Evolutionary conservation across 148 eudicot genomes (phyloP), one percentile per base, ranked within the genome.

Genomic region (Pouteria glomerata): DNA sequence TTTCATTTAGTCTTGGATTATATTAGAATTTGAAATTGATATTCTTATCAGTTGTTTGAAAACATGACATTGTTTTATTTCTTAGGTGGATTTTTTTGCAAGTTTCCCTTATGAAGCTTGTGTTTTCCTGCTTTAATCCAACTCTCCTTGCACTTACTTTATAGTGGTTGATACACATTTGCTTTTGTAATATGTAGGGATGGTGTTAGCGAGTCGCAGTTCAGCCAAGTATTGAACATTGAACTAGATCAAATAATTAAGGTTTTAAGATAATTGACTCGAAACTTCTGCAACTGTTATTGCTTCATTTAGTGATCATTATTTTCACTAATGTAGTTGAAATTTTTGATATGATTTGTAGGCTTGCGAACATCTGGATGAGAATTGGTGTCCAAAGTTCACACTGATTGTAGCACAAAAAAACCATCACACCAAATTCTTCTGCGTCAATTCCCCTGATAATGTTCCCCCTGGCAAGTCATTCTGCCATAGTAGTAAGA

Each of bases 371-470:
- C 82, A 86, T 67, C 78, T 86, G 1, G 93, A 89, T 70, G 88
- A 84, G 68, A 86, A 82, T 39, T 89, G 93, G 93, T 74, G 77
- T 5, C 93, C 90, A 0, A 86, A 89, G 76, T 86, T 89, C 66
- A 45, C 69, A 13, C 85, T 86, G 0, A 82, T 89, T 50, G 72
- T 89, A 13, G 90, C 93, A 11, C 88, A 88, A 73, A 88, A 85
- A 35, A 86, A 81, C 37, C 93, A 88, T 68, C 93, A 88, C 76
- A 89, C 90, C 0, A 89, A 89, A 72, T 89, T 89, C 67, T 89
- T 89, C 70, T 85, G 75, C 71, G 64, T 70, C 14, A 74, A 75
- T 35, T 65, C 79, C 31, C 84, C 81, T 0, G 85, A 81, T 2
- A 89, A 89, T 74, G 85, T 89, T 56, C 88, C 84, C 65, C 87